These are phyloP conservation scores for Boletus fagicola DNA, from an alignment of 768 basidiomycete genomes.

Conservation along the genomic window DNA sequence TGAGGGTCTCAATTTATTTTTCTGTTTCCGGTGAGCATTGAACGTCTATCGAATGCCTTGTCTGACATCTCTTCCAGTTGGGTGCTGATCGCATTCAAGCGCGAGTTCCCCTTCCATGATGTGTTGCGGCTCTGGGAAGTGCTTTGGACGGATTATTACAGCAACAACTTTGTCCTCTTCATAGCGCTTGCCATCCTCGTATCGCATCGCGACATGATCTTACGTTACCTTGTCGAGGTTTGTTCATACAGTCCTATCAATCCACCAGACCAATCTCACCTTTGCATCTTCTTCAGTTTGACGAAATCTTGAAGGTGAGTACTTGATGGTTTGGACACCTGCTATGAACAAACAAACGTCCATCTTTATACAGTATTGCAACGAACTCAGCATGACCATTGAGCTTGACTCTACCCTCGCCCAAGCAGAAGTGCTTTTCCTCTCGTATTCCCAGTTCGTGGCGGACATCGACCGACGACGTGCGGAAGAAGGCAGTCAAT, in stretches of 20 bases:
- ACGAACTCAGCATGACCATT: constrained; percentile 94
- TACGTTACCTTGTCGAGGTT: constrained; percentile 94
- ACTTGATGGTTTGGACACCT: neutral
- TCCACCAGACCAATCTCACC: constrained; percentile 3
- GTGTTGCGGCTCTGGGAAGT: constrained; percentile 93
- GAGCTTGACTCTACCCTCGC: constrained; percentile 94
- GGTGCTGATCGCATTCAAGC: constrained; percentile 93
- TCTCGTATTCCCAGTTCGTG: constrained; percentile 85
- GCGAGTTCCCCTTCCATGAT: constrained; percentile 92
- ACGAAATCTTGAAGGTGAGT: constrained; percentile 38
- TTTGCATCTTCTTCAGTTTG: constrained; percentile 51
- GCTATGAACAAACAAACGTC: constrained; percentile 2
- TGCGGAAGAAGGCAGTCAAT: constrained; percentile 47
- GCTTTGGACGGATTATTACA: constrained; percentile 90
- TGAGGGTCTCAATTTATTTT: constrained; percentile 91
- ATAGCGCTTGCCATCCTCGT: constrained; percentile 92
- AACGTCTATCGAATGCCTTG: neutral
- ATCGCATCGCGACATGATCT: constrained; percentile 91
- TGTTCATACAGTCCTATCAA: constrained; percentile 19
- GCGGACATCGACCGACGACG: constrained; percentile 84
- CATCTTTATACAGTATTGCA: constrained; percentile 64
- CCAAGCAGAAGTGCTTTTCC: constrained; percentile 95
- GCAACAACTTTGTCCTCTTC: constrained; percentile 85
- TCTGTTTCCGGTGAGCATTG: constrained; percentile 87
- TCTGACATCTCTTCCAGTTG: constrained; percentile 48